phyloP scores from a whole-genome alignment of 2,329 filamentous ascomycete genomes.

The Aspergillus piperis region DNA sequence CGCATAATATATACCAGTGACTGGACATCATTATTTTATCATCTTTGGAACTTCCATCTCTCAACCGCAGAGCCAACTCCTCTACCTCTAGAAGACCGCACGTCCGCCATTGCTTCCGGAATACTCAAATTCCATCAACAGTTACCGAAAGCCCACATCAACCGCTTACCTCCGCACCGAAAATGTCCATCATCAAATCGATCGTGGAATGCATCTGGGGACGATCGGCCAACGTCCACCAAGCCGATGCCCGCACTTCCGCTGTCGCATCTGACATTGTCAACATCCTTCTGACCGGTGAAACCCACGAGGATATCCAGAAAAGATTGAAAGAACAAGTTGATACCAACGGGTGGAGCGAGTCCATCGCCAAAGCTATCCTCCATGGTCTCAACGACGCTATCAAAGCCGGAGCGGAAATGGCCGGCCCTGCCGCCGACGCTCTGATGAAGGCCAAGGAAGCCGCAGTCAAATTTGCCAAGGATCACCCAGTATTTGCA shows the following conservation, averaged over 20 bases:
- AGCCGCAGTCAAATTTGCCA: conserved; percentile 22
- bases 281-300: conserved; percentile 10
- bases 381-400: conserved; percentile 17
- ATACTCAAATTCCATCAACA: not conserved
- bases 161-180: not conserved
- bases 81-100: no score
- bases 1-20: not conserved
- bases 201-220: conserved; percentile 6
- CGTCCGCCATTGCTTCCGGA: not conserved
- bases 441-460: conserved; percentile 17
- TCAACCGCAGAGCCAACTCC: no score
- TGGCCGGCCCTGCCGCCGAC: conserved; percentile 20
- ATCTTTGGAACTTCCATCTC: no score
- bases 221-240: not conserved
- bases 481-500: conserved; percentile 26
- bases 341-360: conserved; percentile 16
- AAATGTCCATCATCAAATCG: not conserved
- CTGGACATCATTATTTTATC: no score
- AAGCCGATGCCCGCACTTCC: not conserved
- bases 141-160: not conserved
- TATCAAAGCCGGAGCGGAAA: conserved; percentile 14
- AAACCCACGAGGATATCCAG: not conserved
- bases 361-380: conserved; percentile 16
- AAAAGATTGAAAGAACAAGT: conserved; percentile 17
- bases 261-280: conserved; percentile 11